Evolutionary conservation across 1,139 yeast species (phyloP).

Genomic region (Pichia sp.): DNA sequence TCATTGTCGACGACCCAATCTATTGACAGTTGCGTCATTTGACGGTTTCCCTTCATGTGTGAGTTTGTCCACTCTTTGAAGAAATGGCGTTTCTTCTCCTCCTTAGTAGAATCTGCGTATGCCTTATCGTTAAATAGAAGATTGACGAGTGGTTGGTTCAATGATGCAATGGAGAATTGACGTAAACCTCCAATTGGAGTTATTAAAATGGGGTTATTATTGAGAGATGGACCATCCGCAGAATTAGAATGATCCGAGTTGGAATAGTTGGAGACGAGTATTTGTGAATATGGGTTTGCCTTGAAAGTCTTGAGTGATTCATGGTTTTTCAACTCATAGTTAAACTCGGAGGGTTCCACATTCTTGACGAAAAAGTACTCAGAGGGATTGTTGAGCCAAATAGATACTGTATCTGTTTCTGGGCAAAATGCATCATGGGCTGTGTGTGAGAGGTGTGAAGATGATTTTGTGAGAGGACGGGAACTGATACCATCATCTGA

Average conservation of each 20-base stretch:
- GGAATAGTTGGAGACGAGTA: constrained; percentile 10
- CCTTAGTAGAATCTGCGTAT: constrained; percentile 9
- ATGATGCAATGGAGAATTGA: constrained; percentile 34
- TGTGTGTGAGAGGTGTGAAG: too few relatives aligned
- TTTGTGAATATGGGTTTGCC: constrained; percentile 14
- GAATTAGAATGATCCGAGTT: too few relatives aligned
- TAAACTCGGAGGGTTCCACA: constrained; percentile 1
- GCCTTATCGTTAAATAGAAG: constrained; percentile 21
- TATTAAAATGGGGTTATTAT: constrained; percentile 27
- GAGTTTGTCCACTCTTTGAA: constrained; percentile 17
- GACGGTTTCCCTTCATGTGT: constrained; percentile 21
- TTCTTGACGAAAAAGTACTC: constrained; percentile 17
- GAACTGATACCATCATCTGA: not conserved
- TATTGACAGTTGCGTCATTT: constrained; percentile 41
- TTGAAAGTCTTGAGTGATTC: constrained; percentile 9
- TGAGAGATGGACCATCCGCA: not conserved
- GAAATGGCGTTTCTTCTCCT: constrained; percentile 10
- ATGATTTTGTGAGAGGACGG: too few relatives aligned
- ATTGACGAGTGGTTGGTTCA: constrained; percentile 26
- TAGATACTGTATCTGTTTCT: constrained; percentile 19
- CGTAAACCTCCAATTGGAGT: constrained; percentile 48
- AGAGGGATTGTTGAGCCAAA: constrained; percentile 24
- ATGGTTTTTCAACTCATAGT: constrained; percentile 1
- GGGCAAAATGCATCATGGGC: constrained; percentile 22
- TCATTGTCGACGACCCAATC: constrained; percentile 45